These are phyloP conservation scores for Stipa capillata DNA, from an alignment of 176 grass and related monocot species.

Conservation along the genomic window DNA sequence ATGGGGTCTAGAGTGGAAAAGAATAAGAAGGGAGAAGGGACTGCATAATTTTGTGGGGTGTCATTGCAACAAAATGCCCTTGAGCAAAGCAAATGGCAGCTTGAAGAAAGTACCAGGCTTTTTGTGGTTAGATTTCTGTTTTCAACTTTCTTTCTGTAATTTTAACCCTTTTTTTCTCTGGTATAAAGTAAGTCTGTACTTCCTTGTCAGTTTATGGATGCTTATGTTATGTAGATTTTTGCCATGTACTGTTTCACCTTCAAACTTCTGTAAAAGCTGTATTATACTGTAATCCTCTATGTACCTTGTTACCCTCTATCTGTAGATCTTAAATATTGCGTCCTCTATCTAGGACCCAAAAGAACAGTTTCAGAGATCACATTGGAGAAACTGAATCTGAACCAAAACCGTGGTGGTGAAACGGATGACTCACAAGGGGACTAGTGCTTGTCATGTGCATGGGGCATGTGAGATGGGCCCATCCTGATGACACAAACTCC, in stretches of 20 bases:
- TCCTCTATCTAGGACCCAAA: not conserved
- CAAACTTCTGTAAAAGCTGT: slow-evolving; percentile 27
- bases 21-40: slow-evolving; percentile 9
- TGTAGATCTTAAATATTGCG: no score
- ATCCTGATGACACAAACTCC: slow-evolving; percentile 20
- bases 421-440: not conserved
- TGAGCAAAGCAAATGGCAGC: slow-evolving; percentile 25
- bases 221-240: slow-evolving; percentile 20
- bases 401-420: not conserved
- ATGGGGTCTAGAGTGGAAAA: slow-evolving; percentile 15
- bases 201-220: slow-evolving; percentile 15
- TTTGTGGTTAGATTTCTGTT: slow-evolving; percentile 17
- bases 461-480: slow-evolving; percentile 15
- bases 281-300: slow-evolving; percentile 3
- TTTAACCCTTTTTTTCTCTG: not conserved
- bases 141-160: slow-evolving; percentile 16
- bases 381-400: not conserved
- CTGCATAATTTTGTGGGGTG: not conserved
- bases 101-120: slow-evolving; percentile 26
- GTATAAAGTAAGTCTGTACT: slow-evolving; percentile 34
- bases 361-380: not conserved
- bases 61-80: slow-evolving; percentile 31
- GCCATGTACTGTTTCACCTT: slow-evolving; percentile 20
- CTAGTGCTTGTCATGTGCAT: slow-evolving; percentile 22
- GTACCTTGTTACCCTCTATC: not conserved